Conservation (phyloP, 2,329 filamentous ascomycete genomes). For the Colletotrichum sp. region DNA sequence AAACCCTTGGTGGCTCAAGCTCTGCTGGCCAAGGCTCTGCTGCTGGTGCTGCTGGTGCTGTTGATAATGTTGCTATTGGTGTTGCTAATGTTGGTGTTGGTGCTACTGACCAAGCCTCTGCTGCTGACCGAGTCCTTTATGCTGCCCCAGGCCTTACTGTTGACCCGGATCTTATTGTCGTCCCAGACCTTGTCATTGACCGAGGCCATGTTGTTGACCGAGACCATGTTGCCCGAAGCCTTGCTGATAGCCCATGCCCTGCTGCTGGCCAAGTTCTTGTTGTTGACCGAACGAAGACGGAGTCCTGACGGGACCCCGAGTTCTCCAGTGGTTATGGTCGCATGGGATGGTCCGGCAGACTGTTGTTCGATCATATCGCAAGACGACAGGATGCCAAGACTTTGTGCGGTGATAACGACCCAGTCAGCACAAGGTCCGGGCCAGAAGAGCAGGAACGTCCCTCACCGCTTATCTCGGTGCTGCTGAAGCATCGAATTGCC, state of each 20-base stretch:
- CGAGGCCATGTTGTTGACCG: not conserved
- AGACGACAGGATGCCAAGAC: too few species aligned
- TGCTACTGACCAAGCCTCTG: constrained; percentile 7
- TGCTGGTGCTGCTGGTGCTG: constrained; percentile 23
- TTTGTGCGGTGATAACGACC: not conserved
- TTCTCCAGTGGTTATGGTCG: too few species aligned
- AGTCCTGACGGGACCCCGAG: too few species aligned
- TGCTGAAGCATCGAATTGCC: not conserved
- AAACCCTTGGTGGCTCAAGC: constrained; percentile 31
- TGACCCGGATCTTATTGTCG: not conserved
- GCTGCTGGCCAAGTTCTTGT: constrained; percentile 11
- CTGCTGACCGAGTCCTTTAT: not conserved
- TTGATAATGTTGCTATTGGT: constrained; percentile 27
- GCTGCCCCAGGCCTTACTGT: not conserved
- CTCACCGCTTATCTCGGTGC: too few species aligned
- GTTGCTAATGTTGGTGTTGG: constrained; percentile 31
- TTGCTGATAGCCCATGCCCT: constrained; percentile 8
- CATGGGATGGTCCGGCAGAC: too few species aligned
- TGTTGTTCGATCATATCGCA: too few species aligned
- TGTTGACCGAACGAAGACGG: not conserved
- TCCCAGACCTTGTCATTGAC: not conserved
- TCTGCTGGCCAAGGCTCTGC: constrained; percentile 29
- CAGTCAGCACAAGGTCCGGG: not conserved
- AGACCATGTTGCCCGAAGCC: not conserved
- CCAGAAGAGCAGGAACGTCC: too few species aligned